These are phyloP conservation scores for Aureobasidium pullulans DNA, from an alignment of 2,329 filamentous ascomycete genomes.

Conservation along the genomic window DNA sequence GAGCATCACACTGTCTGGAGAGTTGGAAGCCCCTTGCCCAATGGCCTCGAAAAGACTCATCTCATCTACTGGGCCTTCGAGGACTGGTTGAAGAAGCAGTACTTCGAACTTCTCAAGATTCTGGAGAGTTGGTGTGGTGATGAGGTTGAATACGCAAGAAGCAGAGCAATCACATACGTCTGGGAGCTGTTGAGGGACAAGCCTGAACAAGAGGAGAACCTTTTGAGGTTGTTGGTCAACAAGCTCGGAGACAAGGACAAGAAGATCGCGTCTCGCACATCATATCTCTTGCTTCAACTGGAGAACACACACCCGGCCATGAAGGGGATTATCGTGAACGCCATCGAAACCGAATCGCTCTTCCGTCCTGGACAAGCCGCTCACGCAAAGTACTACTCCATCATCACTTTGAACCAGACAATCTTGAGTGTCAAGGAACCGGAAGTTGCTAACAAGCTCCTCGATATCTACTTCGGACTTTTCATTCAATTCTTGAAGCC, in stretches of 20 bases:
- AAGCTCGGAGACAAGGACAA: constrained; percentile 93
- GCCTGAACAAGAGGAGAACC: constrained; percentile 92
- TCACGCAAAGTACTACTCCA: constrained; percentile 88
- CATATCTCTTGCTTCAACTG: constrained; percentile 86
- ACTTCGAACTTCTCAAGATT: constrained; percentile 87
- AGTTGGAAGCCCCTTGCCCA: constrained; percentile 62
- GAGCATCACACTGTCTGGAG: constrained; percentile 58
- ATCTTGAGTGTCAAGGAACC: constrained; percentile 82
- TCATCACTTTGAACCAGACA: constrained; percentile 96
- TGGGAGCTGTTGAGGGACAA: constrained; percentile 90
- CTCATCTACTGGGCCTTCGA: constrained; percentile 86
- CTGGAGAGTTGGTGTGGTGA: constrained; percentile 91
- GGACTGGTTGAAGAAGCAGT: constrained; percentile 88
- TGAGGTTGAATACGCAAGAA: constrained; percentile 88
- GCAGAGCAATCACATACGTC: constrained; percentile 80
- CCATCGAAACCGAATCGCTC: constrained; percentile 80
- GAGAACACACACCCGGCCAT: constrained; percentile 85
- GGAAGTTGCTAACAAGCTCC: constrained; percentile 66
- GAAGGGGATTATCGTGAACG: constrained; percentile 79
- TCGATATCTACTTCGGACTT: constrained; percentile 86
- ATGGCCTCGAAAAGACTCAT: constrained; percentile 65
- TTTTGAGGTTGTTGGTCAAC: constrained; percentile 85
- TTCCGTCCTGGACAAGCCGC: constrained; percentile 80
- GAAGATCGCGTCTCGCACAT: constrained; percentile 90
- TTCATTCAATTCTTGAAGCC: constrained; percentile 77